These are phyloP conservation scores for Evansstolkia leycettana DNA, from an alignment of 495 filamentous ascomycete species.

Conservation along the genomic window DNA sequence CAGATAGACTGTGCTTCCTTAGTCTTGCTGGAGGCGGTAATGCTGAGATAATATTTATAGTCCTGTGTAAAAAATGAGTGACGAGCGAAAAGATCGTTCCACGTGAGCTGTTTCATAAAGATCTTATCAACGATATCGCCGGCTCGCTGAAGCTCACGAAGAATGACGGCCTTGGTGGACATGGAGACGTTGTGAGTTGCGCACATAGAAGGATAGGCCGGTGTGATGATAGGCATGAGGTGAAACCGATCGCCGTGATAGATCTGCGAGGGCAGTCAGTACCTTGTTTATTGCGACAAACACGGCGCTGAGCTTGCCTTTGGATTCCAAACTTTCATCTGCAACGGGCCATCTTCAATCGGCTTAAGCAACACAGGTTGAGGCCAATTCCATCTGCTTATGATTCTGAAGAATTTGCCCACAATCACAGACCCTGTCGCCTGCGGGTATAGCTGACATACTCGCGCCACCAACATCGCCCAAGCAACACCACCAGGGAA, in stretches of 20 bases:
- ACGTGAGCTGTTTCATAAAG: constrained; percentile 55
- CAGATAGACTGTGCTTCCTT: constrained; percentile 77
- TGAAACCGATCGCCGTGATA: constrained; percentile 72
- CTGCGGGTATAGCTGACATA: constrained; percentile 95
- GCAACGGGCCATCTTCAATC: constrained; percentile 71
- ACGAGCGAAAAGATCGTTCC: constrained; percentile 78
- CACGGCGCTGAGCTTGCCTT: constrained; percentile 39
- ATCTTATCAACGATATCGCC: constrained; percentile 72
- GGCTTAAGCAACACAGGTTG: constrained; percentile 77
- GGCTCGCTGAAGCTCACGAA: constrained; percentile 68
- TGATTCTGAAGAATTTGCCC: constrained; percentile 85
- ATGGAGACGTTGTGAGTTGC: constrained; percentile 84
- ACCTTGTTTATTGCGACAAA: too few species aligned
- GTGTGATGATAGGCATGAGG: constrained; percentile 95
- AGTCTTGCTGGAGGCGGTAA: constrained; percentile 73
- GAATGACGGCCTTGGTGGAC: constrained; percentile 75
- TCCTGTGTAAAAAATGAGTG: constrained; percentile 86
- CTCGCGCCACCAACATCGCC: constrained; percentile 91
- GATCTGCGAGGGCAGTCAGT: constrained; percentile 35
- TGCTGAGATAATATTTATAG: constrained; percentile 88
- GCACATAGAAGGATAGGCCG: constrained; percentile 93
- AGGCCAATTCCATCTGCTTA: constrained; percentile 88
- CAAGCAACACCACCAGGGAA: constrained; percentile 95
- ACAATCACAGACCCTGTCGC: constrained; percentile 78
- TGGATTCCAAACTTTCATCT: constrained; percentile 89